A percentile compares a stretch with the other conserved stretches of the same genome.
Conservation (phyloP, 495 filamentous ascomycete genomes). For the Paragyromitra xinjiangensis region DNA sequence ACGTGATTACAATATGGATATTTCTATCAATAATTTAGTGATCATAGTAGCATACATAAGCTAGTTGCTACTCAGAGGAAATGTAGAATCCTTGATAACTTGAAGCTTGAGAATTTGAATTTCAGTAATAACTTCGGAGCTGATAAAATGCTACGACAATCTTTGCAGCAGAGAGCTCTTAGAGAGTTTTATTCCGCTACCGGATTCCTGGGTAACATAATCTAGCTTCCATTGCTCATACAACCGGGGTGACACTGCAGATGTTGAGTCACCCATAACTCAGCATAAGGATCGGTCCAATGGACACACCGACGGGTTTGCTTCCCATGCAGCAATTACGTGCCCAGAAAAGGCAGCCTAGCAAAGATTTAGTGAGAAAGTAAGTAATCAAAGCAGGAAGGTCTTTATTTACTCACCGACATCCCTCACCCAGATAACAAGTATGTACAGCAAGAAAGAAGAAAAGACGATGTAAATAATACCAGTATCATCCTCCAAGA, state of each 20-base stretch:
- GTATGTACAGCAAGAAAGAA: neutral
- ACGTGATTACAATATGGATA: conserved; percentile 11
- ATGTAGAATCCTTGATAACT: neutral
- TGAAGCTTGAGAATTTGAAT: neutral
- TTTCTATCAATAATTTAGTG: neutral
- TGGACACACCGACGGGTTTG: neutral
- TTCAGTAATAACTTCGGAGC: neutral
- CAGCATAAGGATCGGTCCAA: neutral
- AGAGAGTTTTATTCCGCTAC: neutral
- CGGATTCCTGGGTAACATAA: neutral
- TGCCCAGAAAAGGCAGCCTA: neutral
- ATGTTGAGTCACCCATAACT: neutral
- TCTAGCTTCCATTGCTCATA: neutral
- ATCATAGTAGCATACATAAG: neutral
- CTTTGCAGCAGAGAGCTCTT: too few relatives aligned
- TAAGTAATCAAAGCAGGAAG: neutral
- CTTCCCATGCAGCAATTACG: neutral
- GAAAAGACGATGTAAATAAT: neutral
- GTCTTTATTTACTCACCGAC: neutral
- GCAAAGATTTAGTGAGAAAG: neutral
- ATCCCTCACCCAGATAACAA: neutral
- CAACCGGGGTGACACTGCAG: neutral
- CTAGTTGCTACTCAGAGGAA: neutral
- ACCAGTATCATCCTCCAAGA: neutral
- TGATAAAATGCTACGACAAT: neutral